These are phyloP conservation scores for Cyberlindnera suaveolens DNA, from an alignment of 805 yeast species.

Conservation along the genomic window DNA sequence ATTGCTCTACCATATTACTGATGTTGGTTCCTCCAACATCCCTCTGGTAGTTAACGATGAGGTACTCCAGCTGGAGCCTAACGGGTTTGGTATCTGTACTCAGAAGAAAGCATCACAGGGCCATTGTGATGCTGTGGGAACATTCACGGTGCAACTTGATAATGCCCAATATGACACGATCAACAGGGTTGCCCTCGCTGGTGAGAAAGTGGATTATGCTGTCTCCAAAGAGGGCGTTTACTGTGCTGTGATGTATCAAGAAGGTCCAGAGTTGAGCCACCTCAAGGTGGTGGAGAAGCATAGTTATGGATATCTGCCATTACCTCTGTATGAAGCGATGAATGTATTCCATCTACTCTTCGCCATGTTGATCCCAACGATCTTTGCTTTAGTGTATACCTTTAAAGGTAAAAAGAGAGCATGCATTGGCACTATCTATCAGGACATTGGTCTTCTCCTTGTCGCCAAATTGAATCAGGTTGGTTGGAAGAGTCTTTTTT, in stretches of 20 bases:
- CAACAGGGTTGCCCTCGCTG: not conserved
- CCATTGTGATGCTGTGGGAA: constrained; percentile 8
- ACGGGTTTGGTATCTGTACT: constrained; percentile 13
- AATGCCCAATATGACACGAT: not conserved
- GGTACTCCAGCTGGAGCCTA: not conserved
- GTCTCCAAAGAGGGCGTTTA: constrained; percentile 4
- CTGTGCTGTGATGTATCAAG: constrained; percentile 12
- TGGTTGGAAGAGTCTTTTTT: not conserved
- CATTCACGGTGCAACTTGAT: constrained; percentile 6
- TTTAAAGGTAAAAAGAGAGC: constrained; percentile 3
- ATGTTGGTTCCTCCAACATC: constrained; percentile 7
- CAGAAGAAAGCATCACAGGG: constrained; percentile 7
- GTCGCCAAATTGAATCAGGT: not conserved
- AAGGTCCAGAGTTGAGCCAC: constrained; percentile 5
- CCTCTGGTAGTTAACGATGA: constrained; percentile 7
- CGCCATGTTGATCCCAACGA: not conserved
- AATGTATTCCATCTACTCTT: not conserved
- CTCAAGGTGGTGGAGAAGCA: constrained; percentile 4
- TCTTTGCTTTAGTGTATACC: not conserved
- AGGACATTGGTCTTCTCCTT: constrained; percentile 3
- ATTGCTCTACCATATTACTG: constrained; percentile 10
- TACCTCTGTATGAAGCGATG: constrained; percentile 3
- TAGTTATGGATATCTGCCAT: constrained; percentile 6
- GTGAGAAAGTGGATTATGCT: not conserved
- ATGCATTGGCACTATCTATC: constrained; percentile 9